Conservation (phyloP, 2,329 filamentous ascomycete genomes). For the Fusarium sp. region DNA sequence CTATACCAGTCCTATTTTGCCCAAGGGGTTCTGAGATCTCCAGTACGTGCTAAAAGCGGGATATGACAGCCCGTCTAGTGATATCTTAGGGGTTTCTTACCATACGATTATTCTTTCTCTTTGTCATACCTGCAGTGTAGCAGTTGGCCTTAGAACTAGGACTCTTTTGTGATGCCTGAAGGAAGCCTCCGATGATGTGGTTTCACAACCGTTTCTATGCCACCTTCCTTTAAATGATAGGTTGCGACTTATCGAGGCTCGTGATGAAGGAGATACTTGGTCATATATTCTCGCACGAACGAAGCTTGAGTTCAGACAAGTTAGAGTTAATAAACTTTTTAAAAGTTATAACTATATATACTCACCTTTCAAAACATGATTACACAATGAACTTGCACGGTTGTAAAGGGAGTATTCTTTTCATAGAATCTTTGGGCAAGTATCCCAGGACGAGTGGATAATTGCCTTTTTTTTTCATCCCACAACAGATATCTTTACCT, state of each 20-base stretch:
- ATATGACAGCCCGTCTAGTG: not conserved
- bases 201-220: not conserved
- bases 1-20: not conserved
- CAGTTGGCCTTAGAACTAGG: not conserved
- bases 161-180: not conserved
- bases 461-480: not conserved
- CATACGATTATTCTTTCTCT: not conserved
- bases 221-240: not conserved
- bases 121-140: slow-evolving; percentile 1
- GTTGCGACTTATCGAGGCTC: not conserved
- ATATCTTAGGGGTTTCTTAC: not conserved
- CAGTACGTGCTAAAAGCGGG: not conserved
- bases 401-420: not conserved
- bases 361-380: not conserved
- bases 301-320: not conserved
- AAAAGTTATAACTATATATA: not conserved
- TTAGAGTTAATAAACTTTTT: not conserved
- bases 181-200: not conserved
- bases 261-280: not conserved
- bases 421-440: not conserved
- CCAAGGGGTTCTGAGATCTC: not conserved
- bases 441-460: not conserved
- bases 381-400: not conserved
- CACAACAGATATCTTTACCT: not conserved
- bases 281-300: not conserved